These are phyloP conservation scores for Candida sonorensis DNA, from an alignment of 805 yeast genomes.

Conservation along the genomic window DNA sequence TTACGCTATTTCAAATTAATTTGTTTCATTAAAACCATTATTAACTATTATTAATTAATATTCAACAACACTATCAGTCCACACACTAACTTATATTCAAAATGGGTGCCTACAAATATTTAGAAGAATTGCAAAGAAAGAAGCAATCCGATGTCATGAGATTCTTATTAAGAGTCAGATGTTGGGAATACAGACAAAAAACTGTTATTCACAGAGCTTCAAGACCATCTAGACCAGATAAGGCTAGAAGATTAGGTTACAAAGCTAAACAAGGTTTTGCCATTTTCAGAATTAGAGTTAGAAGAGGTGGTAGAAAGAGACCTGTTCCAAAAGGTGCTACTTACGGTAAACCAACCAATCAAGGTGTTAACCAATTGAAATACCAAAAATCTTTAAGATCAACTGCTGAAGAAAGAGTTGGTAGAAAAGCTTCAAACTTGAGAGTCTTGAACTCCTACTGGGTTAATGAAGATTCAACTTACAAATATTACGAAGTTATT, in stretches of 20 bases:
- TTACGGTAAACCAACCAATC: constrained; percentile 99
- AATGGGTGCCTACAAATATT: constrained; percentile 99
- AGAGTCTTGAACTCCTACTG: constrained; percentile 99
- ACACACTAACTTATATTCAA: constrained; percentile 12
- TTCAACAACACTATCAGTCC: neutral
- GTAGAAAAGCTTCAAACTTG: constrained; percentile 97
- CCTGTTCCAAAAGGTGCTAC: constrained; percentile 99
- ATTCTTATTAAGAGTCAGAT: constrained; percentile 98
- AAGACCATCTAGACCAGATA: constrained; percentile 99
- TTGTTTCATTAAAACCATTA: too few relatives aligned
- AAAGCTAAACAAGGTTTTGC: constrained; percentile 99
- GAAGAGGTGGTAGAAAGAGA: constrained; percentile 99
- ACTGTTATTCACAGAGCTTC: constrained; percentile 97
- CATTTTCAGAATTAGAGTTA: constrained; percentile 97
- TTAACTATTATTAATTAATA: too few relatives aligned
- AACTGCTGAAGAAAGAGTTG: constrained; percentile 99
- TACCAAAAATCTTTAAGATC: constrained; percentile 98
- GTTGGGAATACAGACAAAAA: constrained; percentile 99
- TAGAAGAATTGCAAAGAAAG: constrained; percentile 99
- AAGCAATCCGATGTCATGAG: constrained; percentile 99
- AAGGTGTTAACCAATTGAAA: constrained; percentile 98
- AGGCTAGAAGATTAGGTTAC: constrained; percentile 99
- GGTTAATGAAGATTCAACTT: constrained; percentile 99
- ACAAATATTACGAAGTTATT: constrained; percentile 98
- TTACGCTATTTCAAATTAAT: too few relatives aligned